phyloP scores from a whole-genome alignment of 2,329 filamentous ascomycete genomes.

The Chaetomiaceae sp. region DNA sequence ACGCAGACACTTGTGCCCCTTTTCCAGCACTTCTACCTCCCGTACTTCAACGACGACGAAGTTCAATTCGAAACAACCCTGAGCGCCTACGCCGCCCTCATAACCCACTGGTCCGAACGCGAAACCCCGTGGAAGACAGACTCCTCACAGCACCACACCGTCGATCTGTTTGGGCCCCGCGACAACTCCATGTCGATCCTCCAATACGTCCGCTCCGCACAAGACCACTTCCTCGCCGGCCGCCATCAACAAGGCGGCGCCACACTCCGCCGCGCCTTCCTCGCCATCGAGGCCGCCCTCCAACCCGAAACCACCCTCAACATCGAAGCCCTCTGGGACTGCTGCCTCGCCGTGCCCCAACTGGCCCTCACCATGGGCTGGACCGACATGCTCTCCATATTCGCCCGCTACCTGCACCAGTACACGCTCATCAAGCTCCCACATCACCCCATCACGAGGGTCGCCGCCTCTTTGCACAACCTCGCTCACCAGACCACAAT shows the following conservation, averaged over 20 bases:
- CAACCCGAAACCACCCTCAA: not conserved
- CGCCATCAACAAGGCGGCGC: slow-evolving; percentile 13
- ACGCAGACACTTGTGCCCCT: not conserved
- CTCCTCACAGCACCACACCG: not conserved
- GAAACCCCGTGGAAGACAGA: slow-evolving; percentile 19
- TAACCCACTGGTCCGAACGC: slow-evolving; percentile 19
- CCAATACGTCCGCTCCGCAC: slow-evolving; percentile 21
- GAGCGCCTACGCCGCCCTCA: slow-evolving; percentile 21
- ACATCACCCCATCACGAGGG: slow-evolving; percentile 15
- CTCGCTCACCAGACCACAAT: slow-evolving; percentile 1
- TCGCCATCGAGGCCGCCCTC: slow-evolving; percentile 21
- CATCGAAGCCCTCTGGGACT: slow-evolving; percentile 27
- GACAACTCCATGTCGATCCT: slow-evolving; percentile 22
- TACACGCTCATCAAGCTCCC: slow-evolving; percentile 18
- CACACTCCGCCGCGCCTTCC: slow-evolving; percentile 21
- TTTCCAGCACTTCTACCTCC: not conserved
- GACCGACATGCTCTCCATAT: slow-evolving; percentile 23
- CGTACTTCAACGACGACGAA: slow-evolving; percentile 13
- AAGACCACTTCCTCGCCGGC: slow-evolving; percentile 15
- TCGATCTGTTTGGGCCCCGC: not conserved
- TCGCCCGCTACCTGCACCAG: slow-evolving; percentile 20
- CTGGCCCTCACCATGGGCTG: slow-evolving; percentile 19
- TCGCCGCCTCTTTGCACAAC: slow-evolving; percentile 11
- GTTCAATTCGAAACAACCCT: slow-evolving; percentile 19
- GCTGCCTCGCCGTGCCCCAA: slow-evolving; percentile 26